Evolutionary conservation across 805 yeast genomes (phyloP).

Genomic region (Millerago galiae): DNA sequence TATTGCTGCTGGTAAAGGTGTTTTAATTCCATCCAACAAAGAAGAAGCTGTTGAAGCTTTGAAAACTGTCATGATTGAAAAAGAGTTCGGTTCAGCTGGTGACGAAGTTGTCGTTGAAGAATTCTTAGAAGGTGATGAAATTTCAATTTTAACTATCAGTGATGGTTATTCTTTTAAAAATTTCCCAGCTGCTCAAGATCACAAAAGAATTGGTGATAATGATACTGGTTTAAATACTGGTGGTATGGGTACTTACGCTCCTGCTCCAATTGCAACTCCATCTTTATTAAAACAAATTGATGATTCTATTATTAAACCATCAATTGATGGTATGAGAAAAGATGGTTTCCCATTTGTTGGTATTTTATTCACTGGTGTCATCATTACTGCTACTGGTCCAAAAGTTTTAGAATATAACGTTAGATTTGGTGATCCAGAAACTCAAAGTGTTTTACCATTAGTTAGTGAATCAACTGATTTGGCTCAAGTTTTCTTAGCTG

Average conservation of each 20-base stretch:
- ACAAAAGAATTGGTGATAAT: conserved; percentile 89
- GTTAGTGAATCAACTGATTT: conserved; percentile 80
- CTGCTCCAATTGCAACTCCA: conserved; percentile 92
- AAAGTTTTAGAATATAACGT: conserved; percentile 95
- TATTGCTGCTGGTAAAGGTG: conserved; percentile 98
- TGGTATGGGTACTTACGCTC: conserved; percentile 99
- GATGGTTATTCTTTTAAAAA: conserved; percentile 91
- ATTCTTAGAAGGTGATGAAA: conserved; percentile 93
- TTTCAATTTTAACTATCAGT: conserved; percentile 82
- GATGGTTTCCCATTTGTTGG: conserved; percentile 97
- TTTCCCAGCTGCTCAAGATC: conserved; percentile 97
- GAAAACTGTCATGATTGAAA: conserved; percentile 82
- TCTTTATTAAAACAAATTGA: conserved; percentile 64
- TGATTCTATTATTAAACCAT: conserved; percentile 74
- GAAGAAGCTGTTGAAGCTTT: conserved; percentile 83
- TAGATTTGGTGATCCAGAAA: conserved; percentile 98
- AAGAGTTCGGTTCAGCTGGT: conserved; percentile 90
- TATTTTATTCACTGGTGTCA: conserved; percentile 89
- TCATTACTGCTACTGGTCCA: conserved; percentile 84
- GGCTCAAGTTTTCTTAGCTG: conserved; percentile 87
- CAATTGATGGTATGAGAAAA: conserved; percentile 91
- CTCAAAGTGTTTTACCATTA: conserved; percentile 91
- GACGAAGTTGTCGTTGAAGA: conserved; percentile 94
- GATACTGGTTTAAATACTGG: conserved; percentile 96
- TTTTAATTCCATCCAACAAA: conserved; percentile 77